Base-by-base conservation (phyloP, 306 rosid genomes). In the Hylodesmum podocarpum region DNA sequence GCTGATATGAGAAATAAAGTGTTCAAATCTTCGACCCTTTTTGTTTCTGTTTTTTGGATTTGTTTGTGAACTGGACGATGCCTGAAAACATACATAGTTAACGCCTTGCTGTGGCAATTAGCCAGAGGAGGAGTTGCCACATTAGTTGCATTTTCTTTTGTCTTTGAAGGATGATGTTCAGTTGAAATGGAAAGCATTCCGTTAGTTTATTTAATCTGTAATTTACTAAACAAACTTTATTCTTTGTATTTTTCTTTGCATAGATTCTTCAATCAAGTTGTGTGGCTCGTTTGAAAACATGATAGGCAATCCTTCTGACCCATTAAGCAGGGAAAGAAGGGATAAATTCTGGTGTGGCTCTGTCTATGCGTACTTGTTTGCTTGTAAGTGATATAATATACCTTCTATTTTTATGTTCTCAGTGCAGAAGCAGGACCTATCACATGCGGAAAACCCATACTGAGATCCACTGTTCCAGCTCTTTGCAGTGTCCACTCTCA, bases 351-450 rank as follows among this genome's bases (percentile, higher is more conserved):
- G n/a, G n/a, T n/a, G n/a, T n/a, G n/a, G n/a, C n/a, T n/a, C n/a
- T n/a, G n/a, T n/a, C n/a, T n/a, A n/a, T n/a, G n/a, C n/a, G n/a
- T n/a, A n/a, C n/a, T n/a, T n/a, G n/a, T 28, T 14, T 28, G 53
- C 21, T 19, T 51, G 66, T 46, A 16, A 14, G 44, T 63, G 49
- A 33, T 37, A 53, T 47, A 28, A 33, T 37, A 53, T 47, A 28
- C 19, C 1, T 5, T 53, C 47, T 31, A 54, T 84, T 57, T 84
- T 36, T 1, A 47, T 22, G n/a, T 47, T 47, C 9, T 8, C 87
- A 90, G 88, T 63, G 83, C 81, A 77, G 80, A 82, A 78, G 77
- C 86, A 6, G 96, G 94, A 57, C 89, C 93, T 2, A 80, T 90
- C 27, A 65, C 81, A 1, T 91, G 93, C 50, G 75, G 80, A 34